Evolutionary conservation across 495 filamentous ascomycete genomes (phyloP).

Genomic region (Peziza echinospora): DNA sequence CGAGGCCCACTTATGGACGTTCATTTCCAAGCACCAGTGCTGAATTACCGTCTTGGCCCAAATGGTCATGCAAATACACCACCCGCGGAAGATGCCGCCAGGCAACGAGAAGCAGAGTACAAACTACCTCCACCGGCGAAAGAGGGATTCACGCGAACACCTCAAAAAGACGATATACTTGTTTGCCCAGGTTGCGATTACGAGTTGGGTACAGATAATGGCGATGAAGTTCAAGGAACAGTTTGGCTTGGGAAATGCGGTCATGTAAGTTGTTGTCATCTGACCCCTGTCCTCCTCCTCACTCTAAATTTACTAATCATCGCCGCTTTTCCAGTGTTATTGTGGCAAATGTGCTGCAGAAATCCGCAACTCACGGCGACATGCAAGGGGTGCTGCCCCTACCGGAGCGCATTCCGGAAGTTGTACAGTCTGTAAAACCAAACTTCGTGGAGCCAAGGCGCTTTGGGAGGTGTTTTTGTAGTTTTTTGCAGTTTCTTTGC

Average conservation of each 20-base stretch:
- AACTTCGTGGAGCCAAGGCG: not conserved
- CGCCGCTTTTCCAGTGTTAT: constrained; percentile 8
- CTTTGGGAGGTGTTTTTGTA: not conserved
- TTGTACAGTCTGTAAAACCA: not conserved
- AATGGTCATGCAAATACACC: constrained; percentile 16
- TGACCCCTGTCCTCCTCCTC: not conserved
- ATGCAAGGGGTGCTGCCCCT: not conserved
- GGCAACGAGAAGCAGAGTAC: constrained; percentile 25
- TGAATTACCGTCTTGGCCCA: constrained; percentile 19
- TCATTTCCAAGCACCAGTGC: constrained; percentile 11
- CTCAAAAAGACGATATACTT: constrained; percentile 38
- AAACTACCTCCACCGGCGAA: constrained; percentile 35
- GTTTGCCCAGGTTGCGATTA: constrained; percentile 51
- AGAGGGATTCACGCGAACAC: constrained; percentile 41
- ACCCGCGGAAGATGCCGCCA: constrained; percentile 11
- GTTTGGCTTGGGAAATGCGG: constrained; percentile 60
- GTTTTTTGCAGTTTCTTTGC: not conserved
- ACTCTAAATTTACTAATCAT: not conserved
- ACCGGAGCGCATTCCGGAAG: not conserved
- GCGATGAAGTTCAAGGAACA: constrained; percentile 36
- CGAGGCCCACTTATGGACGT: too few species aligned
- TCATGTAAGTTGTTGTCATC: constrained; percentile 34
- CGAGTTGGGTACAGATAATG: constrained; percentile 36
- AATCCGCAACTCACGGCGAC: constrained; percentile 7
- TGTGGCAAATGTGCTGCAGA: constrained; percentile 13